Base-by-base conservation (phyloP, 1,139 yeast genomes). In the Debaryomyces sp. region DNA sequence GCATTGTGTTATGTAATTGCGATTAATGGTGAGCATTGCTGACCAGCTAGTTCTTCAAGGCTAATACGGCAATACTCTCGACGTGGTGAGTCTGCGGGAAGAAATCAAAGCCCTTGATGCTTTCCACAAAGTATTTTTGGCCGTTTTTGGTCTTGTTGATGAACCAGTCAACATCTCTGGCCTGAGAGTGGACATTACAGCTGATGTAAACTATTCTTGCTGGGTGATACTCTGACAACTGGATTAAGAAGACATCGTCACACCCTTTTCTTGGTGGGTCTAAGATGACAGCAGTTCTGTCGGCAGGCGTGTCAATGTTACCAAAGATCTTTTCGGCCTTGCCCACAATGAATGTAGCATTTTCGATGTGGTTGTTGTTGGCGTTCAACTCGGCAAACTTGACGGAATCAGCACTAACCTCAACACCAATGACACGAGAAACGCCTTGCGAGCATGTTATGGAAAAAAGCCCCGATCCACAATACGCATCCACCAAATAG, bases 201-300 rank as follows among this genome's bases (percentile, higher is more conserved):
- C 97, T 89, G 47, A 94, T 89, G 69, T 94, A 94, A 21, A 94
- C 96, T 48, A 94, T 83, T 58, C 85, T 86, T 10, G 89, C 88
- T 3, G 99, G 98, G 54, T 81, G 76, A 69, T 88, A 94, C 17
- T 77, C 88, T 17, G 95, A 80, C 51, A 94, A 75, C 70, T 94
- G 99, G 55, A 86, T 83, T 67, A 94, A 75, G 61, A 94, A 94
- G 8, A 84, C 84, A 48, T 85, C 87, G 66, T 92, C 98, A 67
- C 98, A 92, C 1, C 99, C 99, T 68, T 94, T 94, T 64, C 99
- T 82, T 39, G 99, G 97, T 6, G 99, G 99, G 65, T 94, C 99
- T 60, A 95, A 80, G 53, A 94, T 91, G 36, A 94, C 95, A 12
- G 96, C 85, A 0, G 99, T 94, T 58, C 84, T 75, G 39, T 78